Evolutionary conservation across 1,139 yeast genomes (phyloP).

Genomic region (Protomyces lactucae-debilis): DNA sequence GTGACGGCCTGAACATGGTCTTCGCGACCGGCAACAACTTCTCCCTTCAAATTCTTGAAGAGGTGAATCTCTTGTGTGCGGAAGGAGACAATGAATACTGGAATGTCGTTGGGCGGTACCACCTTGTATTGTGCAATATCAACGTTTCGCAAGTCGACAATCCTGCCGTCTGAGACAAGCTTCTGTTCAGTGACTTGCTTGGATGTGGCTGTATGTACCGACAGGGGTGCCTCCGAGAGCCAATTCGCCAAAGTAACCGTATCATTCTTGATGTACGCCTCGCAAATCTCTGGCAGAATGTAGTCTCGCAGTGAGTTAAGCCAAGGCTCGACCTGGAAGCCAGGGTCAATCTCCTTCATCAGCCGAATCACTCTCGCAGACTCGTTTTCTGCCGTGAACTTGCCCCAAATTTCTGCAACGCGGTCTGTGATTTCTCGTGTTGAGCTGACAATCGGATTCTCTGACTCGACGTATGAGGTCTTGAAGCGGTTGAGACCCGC

Average conservation of each 20-base stretch:
- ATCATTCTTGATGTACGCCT: conserved; percentile 92
- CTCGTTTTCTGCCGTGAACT: conserved; percentile 93
- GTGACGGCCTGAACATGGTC: conserved; percentile 89
- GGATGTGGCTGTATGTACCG: conserved; percentile 90
- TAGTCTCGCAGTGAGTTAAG: conserved; percentile 81
- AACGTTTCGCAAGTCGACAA: conserved; percentile 91
- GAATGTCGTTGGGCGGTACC: conserved; percentile 86
- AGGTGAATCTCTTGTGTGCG: conserved; percentile 94
- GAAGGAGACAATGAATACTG: conserved; percentile 90
- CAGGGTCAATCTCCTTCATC: conserved; percentile 86
- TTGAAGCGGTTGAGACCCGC: conserved; percentile 58
- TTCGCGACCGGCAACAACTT: conserved; percentile 92
- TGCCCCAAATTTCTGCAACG: conserved; percentile 48
- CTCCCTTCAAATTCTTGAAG: conserved; percentile 88
- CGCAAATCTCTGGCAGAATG: conserved; percentile 90
- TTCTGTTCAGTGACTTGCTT: conserved; percentile 92
- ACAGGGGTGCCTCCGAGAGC: conserved; percentile 96
- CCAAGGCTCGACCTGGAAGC: conserved; percentile 74
- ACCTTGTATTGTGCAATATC: conserved; percentile 85
- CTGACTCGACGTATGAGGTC: conserved; percentile 77
- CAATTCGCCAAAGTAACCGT: conserved; percentile 74
- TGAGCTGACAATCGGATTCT: conserved; percentile 80
- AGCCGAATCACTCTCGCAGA: conserved; percentile 83
- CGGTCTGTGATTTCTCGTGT: conserved; percentile 76
- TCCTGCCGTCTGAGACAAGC: conserved; percentile 81